Evolutionary conservation across 2,329 filamentous ascomycete genomes (phyloP).

Genomic region (Fusarium irregulare): DNA sequence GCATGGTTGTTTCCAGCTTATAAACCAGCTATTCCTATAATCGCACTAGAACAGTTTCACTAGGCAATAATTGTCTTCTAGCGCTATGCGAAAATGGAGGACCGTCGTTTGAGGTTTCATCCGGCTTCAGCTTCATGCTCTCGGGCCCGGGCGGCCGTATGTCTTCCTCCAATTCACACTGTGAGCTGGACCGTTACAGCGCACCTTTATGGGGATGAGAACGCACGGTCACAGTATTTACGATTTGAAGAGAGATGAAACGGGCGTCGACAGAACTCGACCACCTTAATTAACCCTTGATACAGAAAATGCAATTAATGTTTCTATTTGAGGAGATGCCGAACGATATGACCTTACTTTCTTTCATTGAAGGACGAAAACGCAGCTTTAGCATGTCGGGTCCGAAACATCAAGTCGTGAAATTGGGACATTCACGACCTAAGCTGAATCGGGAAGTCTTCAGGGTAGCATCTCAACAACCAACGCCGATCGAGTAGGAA

Average conservation of each 20-base stretch:
- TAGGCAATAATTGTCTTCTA: not conserved
- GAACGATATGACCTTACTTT: not conserved
- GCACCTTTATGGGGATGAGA: not conserved
- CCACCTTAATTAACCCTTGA: not conserved
- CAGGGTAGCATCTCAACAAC: not conserved
- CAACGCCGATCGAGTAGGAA: no score
- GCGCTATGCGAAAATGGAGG: not conserved
- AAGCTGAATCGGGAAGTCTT: not conserved
- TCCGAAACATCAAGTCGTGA: not conserved
- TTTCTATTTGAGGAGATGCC: not conserved
- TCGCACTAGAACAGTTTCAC: not conserved
- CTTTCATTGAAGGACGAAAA: not conserved
- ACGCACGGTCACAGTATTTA: not conserved
- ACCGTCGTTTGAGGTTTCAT: not conserved
- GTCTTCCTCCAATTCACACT: fast-evolving
- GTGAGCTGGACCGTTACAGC: not conserved
- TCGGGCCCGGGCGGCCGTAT: not conserved
- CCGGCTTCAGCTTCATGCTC: not conserved
- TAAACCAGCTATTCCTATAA: not conserved
- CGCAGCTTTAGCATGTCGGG: not conserved
- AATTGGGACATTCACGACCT: not conserved
- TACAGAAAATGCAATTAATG: not conserved
- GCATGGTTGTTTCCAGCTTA: not conserved
- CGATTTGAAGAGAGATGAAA: not conserved
- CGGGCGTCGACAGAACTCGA: not conserved